Conservation (phyloP, 208 protist genomes). For the Wallacemonas collosoma region DNA sequence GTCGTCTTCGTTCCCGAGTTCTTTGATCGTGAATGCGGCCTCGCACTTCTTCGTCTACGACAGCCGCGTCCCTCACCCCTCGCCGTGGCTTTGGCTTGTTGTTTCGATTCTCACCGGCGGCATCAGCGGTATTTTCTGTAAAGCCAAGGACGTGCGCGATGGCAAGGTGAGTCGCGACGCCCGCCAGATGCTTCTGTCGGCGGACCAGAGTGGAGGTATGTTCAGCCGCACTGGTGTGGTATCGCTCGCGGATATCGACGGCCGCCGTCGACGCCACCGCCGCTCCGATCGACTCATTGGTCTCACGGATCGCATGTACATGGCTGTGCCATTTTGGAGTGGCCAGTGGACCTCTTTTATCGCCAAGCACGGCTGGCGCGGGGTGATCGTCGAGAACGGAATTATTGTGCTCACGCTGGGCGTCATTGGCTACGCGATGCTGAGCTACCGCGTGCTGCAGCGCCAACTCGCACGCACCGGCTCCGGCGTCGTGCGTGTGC, state of each 20-base stretch:
- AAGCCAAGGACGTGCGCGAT: conserved; percentile 83
- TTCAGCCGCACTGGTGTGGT: conserved; percentile 13
- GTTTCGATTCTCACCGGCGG: conserved; percentile 72
- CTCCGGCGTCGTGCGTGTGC: conserved; percentile 24
- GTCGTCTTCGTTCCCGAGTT: neutral
- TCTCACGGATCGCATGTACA: conserved; percentile 69
- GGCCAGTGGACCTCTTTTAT: conserved; percentile 89
- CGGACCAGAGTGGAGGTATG: conserved; percentile 7
- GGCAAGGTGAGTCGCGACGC: conserved; percentile 43
- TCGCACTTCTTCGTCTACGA: conserved; percentile 21
- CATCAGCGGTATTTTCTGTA: conserved; percentile 81
- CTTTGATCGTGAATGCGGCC: neutral
- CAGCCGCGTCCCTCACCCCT: conserved; percentile 14
- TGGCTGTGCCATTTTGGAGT: conserved; percentile 84
- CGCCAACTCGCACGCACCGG: conserved; percentile 48
- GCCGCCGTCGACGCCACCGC: neutral
- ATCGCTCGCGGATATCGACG: neutral
- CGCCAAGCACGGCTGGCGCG: conserved; percentile 70
- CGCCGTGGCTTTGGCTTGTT: conserved; percentile 65
- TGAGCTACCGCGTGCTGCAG: conserved; percentile 72
- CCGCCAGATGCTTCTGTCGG: conserved; percentile 29
- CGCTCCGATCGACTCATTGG: conserved; percentile 40
- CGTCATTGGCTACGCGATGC: conserved; percentile 81
- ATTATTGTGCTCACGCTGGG: conserved; percentile 73
- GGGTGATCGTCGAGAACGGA: conserved; percentile 77